Evolutionary conservation across 257 asterid species (phyloP), one percentile per base, ranked within the genome.

Genomic region (Solanum chmielewskii): DNA sequence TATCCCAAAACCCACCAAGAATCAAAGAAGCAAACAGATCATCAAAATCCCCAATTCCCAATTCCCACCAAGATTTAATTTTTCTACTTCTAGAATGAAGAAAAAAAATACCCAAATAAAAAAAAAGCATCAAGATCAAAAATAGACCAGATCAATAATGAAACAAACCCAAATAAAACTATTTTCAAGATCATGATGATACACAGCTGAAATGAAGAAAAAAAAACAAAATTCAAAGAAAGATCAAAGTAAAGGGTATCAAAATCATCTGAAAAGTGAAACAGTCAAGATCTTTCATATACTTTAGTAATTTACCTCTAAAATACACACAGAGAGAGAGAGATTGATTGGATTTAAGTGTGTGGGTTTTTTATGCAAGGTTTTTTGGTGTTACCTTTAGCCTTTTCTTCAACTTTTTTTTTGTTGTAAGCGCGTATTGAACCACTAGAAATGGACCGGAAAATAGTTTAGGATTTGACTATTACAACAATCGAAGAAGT

Each of bases 141-240:
- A 85, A 83, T 83, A 87, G 88, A 81, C 73, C 86, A 87, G 88
- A 81, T 85, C 62, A 90, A 85, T 87, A 90, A 77, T 37, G 83
- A 87, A 84, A 87, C 88, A 74, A 89, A 49, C 74, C 87, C 90
- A 84, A 86, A 84, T 23, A 85, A 35, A 21, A 89, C 83, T 86
- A 88, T 73, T 90, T 86, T 86, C 86, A 90, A 87, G 94, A 95
- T 91, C 94, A 89, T 84, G 85, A 76, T 89, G 80, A 83, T 70
- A 71, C 35, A 27, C 29, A 60, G 29, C 68, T 77, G 82, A 33
- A 81, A 37, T 83, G 69, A 71, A 13, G 37, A 68, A 31, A 33
- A 80, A 80, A 85, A 83, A 73, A 73, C 80, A 85, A 86, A 70
- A 86, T 86, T 87, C 88, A 86, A 9, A 76, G 64, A 85, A 89